These are phyloP conservation scores for Aspergillus niger DNA, from an alignment of 2,329 filamentous ascomycete genomes.

Conservation along the genomic window DNA sequence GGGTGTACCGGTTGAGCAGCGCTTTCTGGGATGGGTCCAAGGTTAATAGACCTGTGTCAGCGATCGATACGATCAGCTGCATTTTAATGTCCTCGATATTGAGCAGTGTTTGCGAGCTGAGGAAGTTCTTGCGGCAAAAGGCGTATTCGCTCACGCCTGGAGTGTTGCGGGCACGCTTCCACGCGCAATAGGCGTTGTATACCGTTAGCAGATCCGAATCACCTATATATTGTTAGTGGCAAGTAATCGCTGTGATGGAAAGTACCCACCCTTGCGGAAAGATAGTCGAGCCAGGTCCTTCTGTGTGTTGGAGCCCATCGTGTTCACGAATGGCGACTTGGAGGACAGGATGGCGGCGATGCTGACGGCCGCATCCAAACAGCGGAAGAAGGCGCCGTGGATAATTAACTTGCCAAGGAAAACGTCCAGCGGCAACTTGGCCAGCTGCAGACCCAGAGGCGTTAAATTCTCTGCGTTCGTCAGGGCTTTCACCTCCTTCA, in stretches of 20 bases:
- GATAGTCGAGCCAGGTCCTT: conserved; percentile 75
- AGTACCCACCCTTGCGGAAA: conserved; percentile 66
- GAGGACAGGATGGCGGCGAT: conserved; percentile 91
- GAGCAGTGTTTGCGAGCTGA: conserved; percentile 81
- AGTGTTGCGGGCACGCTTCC: conserved; percentile 78
- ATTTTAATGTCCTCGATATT: conserved; percentile 97
- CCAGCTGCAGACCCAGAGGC: conserved; percentile 80
- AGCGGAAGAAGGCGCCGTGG: conserved; percentile 82
- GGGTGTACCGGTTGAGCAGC: conserved; percentile 61
- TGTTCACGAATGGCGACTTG: conserved; percentile 88
- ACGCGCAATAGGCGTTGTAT: conserved; percentile 89
- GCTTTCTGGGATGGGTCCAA: conserved; percentile 73
- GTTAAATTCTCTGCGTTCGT: conserved; percentile 82
- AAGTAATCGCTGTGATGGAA: neutral
- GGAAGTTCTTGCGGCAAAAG: conserved; percentile 93
- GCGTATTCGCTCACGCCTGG: conserved; percentile 74
- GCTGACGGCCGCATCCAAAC: conserved; percentile 86
- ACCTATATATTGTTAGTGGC: conserved; percentile 43
- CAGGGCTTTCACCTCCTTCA: conserved; percentile 89
- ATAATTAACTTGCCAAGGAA: conserved; percentile 93
- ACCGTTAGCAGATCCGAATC: conserved; percentile 91
- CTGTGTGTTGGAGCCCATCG: conserved; percentile 79
- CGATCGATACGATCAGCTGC: conserved; percentile 80
- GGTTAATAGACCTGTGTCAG: conserved; percentile 79
- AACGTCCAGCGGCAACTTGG: conserved; percentile 86